Evolutionary conservation across 495 filamentous ascomycete genomes (phyloP).

Genomic region (Immersiella caudata): DNA sequence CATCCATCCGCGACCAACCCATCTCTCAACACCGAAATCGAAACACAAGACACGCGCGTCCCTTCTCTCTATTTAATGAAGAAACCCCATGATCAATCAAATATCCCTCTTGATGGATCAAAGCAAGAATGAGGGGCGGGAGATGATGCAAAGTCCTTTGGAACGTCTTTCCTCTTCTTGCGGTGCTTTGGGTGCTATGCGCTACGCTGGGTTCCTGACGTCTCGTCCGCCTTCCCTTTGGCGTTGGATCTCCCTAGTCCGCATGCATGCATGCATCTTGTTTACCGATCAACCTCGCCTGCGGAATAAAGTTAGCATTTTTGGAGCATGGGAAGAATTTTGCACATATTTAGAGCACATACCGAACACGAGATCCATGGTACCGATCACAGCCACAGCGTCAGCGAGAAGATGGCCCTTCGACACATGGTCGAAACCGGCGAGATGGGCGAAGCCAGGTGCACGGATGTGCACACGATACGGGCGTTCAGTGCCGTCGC

Average conservation of each 20-base stretch:
- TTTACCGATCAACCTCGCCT: conserved; percentile 58
- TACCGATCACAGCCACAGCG: conserved; percentile 95
- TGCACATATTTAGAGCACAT: conserved; percentile 28
- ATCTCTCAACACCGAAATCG: background rate
- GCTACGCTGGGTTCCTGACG: background rate
- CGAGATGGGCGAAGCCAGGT: conserved; percentile 94
- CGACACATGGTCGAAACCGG: conserved; percentile 88
- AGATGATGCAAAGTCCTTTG: background rate
- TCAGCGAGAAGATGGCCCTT: conserved; percentile 94
- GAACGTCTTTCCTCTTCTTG: no score
- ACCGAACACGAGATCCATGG: conserved; percentile 81
- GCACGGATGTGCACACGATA: conserved; percentile 98
- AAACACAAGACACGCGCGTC: background rate
- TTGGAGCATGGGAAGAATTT: background rate
- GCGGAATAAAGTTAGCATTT: conserved; percentile 18
- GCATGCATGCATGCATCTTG: conserved; percentile 13
- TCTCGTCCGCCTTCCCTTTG: background rate
- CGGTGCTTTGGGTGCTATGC: background rate
- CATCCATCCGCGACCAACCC: background rate
- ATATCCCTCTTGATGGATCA: background rate
- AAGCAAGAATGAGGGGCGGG: background rate
- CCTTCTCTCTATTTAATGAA: background rate
- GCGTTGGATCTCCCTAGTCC: background rate
- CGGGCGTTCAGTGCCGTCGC: conserved; percentile 91
- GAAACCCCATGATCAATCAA: background rate